These are phyloP conservation scores for Rheum nobile DNA, from an alignment of 148 eudicot genomes.

Conservation along the genomic window DNA sequence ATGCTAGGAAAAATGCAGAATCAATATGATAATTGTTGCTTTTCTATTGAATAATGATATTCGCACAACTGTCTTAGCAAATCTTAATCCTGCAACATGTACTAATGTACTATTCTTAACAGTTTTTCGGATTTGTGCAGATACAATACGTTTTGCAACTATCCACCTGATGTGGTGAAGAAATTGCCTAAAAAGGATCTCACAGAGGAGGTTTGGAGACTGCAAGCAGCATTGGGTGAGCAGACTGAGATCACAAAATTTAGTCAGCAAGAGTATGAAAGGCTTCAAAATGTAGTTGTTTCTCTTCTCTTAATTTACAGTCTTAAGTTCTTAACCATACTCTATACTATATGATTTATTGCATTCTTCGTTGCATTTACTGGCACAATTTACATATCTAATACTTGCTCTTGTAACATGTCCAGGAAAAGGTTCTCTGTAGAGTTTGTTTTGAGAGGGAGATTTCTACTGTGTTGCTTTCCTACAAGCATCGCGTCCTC, in stretches of 20 bases:
- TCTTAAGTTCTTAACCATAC: not conserved
- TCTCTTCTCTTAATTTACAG: slow-evolving; percentile 6
- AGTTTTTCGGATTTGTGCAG: not conserved
- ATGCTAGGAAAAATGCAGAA: not conserved
- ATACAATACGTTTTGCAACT: slow-evolving; percentile 11
- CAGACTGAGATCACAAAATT: slow-evolving; percentile 80
- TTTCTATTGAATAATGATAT: too few relatives aligned
- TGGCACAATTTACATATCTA: not conserved
- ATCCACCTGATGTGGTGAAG: slow-evolving; percentile 8
- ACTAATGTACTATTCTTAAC: not conserved
- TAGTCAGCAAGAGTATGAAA: slow-evolving; percentile 84
- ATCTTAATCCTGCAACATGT: not conserved
- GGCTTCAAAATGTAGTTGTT: slow-evolving; percentile 71
- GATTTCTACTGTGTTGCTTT: slow-evolving; percentile 69
- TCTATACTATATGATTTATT: not conserved
- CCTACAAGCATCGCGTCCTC: slow-evolving; percentile 81
- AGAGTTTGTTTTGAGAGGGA: slow-evolving; percentile 93
- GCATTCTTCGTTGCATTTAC: not conserved
- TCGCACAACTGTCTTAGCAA: too few relatives aligned
- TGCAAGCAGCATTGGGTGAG: slow-evolving; percentile 97
- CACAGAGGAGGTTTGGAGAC: slow-evolving; percentile 59
- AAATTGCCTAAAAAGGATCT: slow-evolving; percentile 10
- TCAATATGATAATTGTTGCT: not conserved
- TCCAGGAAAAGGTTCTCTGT: slow-evolving; percentile 81
- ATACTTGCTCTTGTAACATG: not conserved